Evolutionary conservation across 1,284 basidiomycete species (phyloP).

Genomic region (Paramarasmius palmivorus): DNA sequence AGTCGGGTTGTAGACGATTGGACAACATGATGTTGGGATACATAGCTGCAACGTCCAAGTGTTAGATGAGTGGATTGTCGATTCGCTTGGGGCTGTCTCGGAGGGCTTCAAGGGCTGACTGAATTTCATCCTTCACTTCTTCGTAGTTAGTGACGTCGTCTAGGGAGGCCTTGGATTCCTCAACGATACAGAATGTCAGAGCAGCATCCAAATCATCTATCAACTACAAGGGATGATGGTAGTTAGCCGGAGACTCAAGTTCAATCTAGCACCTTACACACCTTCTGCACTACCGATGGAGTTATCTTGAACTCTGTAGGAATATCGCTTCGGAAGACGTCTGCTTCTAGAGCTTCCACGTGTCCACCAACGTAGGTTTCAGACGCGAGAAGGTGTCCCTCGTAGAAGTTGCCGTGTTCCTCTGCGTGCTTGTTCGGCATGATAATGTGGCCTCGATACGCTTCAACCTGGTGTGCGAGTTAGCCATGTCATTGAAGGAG

Average conservation of each 20-base stretch:
- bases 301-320: slow-evolving; percentile 94
- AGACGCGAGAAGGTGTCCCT: slow-evolving; percentile 93
- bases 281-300: slow-evolving; percentile 85
- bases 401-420: slow-evolving; percentile 88
- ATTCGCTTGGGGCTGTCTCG: slow-evolving; percentile 89
- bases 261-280: slow-evolving; percentile 40
- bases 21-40: slow-evolving; percentile 99
- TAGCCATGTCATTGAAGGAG: background rate
- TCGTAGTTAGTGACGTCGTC: slow-evolving; percentile 95
- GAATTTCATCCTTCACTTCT: slow-evolving; percentile 85
- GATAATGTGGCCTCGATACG: slow-evolving; percentile 88
- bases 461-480: slow-evolving; percentile 82
- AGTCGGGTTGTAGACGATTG: slow-evolving; percentile 97
- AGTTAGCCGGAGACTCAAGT: slow-evolving; percentile 8
- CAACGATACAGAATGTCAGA: slow-evolving; percentile 84
- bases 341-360: slow-evolving; percentile 97
- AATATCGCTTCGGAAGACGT: slow-evolving; percentile 97
- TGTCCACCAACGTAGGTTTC: slow-evolving; percentile 99
- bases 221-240: slow-evolving; percentile 74
- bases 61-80: slow-evolving; percentile 97
- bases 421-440: slow-evolving; percentile 99
- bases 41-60: slow-evolving; percentile 99
- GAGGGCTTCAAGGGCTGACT: slow-evolving; percentile 80
- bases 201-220: slow-evolving; percentile 95
- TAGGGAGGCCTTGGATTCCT: slow-evolving; percentile 83